Base-by-base conservation (phyloP, 805 yeast species). In the Metschnikowia corniflorae region DNA sequence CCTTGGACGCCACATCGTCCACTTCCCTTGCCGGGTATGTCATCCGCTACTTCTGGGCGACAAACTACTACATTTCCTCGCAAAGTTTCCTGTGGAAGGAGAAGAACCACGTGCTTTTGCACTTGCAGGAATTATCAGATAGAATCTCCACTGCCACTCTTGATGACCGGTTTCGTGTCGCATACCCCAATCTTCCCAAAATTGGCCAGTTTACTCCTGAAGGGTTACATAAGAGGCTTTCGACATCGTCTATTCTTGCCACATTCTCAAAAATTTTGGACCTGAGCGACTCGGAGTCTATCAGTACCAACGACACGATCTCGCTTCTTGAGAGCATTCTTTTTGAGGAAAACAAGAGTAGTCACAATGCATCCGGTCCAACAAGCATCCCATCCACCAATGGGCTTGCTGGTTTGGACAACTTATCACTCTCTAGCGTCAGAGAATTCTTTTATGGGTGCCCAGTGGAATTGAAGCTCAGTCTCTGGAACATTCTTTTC, bases 401-500 rank as follows among this genome's bases (percentile, higher is more conserved):
- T 12, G 49, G 52, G 16, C 38, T 29, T 22, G 41, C 47, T 7
- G 32, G 34, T 3, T 37, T 51, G 14, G 51, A 50, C 36, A 16
- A 33, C 15, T 43, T 42, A 2, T 61, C 69, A 0, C 47, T 65
- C 6, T 18, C 34, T 6, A 78, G 88, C 6, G 79, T 87, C 56
- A 65, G 70, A 16, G 57, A 64, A 9, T 86, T 91, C 51, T 64
- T 93, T 12, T 60, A 66, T 3, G 66, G 64, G 9, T 78, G 94
- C 0, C 77, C 93, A 0, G 63, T 82, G 16, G 81, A 77, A 16
- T 71, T 87, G 54, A 76, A 75, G 38, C 61, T 88, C 25, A 80
- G 80, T 36, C 60, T 93, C 2, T 89, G 97, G 95, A 77, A 75
- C 21, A 70, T 82, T 16, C 62, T 89, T 13, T 69, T 86, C 31